These are phyloP conservation scores for Aspergillus quadricinctus DNA, from an alignment of 2,329 filamentous ascomycete species.

Conservation along the genomic window DNA sequence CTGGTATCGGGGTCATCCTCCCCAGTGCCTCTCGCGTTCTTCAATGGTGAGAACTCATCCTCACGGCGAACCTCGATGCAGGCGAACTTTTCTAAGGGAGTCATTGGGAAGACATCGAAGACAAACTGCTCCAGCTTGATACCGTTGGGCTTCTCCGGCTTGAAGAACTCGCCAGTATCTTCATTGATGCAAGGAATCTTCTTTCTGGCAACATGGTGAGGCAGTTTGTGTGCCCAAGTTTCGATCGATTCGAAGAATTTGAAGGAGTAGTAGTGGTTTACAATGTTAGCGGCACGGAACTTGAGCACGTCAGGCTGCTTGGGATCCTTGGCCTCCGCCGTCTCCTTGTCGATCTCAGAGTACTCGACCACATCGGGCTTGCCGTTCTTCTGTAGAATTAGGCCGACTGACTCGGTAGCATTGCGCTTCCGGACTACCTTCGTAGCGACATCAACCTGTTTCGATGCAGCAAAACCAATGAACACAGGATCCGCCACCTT, in stretches of 20 bases:
- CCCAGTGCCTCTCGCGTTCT: constrained; percentile 80
- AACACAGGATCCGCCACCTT: constrained; percentile 97
- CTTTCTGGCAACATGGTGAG: constrained; percentile 95
- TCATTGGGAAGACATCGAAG: constrained; percentile 93
- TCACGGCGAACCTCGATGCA: constrained; percentile 94
- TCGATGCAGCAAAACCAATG: constrained; percentile 84
- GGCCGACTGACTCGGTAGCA: constrained; percentile 89
- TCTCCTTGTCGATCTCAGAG: constrained; percentile 86
- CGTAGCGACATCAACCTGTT: constrained; percentile 90
- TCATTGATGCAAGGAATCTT: constrained; percentile 89
- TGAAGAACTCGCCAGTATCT: constrained; percentile 71
- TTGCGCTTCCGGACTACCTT: constrained; percentile 99
- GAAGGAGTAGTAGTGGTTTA: constrained; percentile 99
- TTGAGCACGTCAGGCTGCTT: constrained; percentile 79
- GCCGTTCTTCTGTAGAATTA: constrained; percentile 93
- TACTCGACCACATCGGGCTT: constrained; percentile 98
- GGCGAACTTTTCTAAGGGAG: constrained; percentile 82
- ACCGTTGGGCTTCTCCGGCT: constrained; percentile 92
- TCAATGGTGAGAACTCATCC: constrained; percentile 96
- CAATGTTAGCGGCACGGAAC: constrained; percentile 97
- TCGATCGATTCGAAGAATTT: constrained; percentile 88
- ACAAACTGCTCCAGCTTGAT: constrained; percentile 99
- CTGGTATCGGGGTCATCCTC: constrained; percentile 95
- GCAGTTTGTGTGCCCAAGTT: constrained; percentile 76
- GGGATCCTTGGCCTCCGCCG: constrained; percentile 82